phyloP scores from a whole-genome alignment of 495 filamentous ascomycete species.

The Neurospora tetraspora region DNA sequence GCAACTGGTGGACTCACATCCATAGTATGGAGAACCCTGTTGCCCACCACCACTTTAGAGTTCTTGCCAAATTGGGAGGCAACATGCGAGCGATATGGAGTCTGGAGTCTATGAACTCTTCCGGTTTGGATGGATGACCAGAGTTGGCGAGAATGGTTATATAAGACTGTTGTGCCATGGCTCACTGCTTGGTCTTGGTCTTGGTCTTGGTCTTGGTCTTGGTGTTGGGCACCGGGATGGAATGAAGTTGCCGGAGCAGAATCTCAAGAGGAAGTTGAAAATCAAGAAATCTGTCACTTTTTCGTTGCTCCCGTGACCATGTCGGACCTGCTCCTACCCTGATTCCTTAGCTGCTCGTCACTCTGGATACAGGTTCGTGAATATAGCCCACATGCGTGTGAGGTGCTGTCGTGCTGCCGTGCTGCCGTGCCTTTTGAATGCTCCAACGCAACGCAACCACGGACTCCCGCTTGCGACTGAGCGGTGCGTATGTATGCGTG shows the following conservation, averaged over 20 bases:
- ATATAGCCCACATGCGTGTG: neutral
- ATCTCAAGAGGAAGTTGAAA: neutral
- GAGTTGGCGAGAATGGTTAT: neutral
- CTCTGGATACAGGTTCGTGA: neutral
- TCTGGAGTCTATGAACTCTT: neutral
- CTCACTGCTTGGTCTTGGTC: neutral
- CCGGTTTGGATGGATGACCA: neutral
- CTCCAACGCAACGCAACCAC: neutral
- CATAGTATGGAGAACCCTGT: neutral
- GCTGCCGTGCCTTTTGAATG: neutral
- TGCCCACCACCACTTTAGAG: neutral
- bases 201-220: neutral
- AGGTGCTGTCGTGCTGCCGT: neutral
- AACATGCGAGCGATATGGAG: neutral
- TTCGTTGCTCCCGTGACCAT: neutral
- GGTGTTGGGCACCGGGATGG: neutral
- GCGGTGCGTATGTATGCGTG: neutral
- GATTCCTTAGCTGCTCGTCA: neutral
- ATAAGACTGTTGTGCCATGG: neutral
- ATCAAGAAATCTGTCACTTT: neutral
- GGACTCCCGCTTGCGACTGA: neutral
- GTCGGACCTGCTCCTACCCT: neutral
- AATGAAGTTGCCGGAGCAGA: neutral
- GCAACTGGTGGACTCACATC: neutral
- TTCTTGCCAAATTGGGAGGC: neutral